These are phyloP conservation scores for Sindora glabra DNA, from an alignment of 306 rosid species.

Conservation along the genomic window DNA sequence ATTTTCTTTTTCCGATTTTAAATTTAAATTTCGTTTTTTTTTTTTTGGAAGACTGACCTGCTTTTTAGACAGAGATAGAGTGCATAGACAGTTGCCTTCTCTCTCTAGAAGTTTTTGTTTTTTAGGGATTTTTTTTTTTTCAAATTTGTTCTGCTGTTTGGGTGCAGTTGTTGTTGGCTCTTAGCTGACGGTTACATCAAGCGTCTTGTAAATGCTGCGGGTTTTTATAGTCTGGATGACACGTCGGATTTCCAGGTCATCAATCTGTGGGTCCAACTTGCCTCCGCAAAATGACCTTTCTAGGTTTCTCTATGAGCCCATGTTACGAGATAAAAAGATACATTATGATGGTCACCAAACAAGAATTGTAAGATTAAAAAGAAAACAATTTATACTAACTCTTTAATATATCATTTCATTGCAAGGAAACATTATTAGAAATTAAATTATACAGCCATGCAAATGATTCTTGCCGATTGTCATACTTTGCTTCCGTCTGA, in stretches of 20 bases:
- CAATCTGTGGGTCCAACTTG: background rate
- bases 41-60: slow-evolving; percentile 18
- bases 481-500: too few species aligned
- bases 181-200: slow-evolving; percentile 36
- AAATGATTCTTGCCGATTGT: too few species aligned
- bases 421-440: too few species aligned
- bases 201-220: slow-evolving; percentile 4
- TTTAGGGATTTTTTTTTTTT: background rate
- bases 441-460: too few species aligned
- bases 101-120: background rate
- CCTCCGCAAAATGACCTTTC: slow-evolving; percentile 5
- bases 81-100: background rate
- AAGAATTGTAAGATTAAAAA: too few species aligned
- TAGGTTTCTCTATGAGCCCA: too few species aligned
- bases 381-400: too few species aligned
- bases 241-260: slow-evolving; percentile 34
- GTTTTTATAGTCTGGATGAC: background rate
- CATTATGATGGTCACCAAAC: too few species aligned
- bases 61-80: slow-evolving; percentile 19
- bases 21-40: too few species aligned
- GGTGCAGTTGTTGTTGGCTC: slow-evolving; percentile 29
- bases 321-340: too few species aligned
- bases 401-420: too few species aligned
- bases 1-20: too few species aligned
- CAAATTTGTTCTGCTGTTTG: background rate